Evolutionary conservation across 169 alveolate genomes (phyloP).

Genomic region (Eimeria tenella): DNA sequence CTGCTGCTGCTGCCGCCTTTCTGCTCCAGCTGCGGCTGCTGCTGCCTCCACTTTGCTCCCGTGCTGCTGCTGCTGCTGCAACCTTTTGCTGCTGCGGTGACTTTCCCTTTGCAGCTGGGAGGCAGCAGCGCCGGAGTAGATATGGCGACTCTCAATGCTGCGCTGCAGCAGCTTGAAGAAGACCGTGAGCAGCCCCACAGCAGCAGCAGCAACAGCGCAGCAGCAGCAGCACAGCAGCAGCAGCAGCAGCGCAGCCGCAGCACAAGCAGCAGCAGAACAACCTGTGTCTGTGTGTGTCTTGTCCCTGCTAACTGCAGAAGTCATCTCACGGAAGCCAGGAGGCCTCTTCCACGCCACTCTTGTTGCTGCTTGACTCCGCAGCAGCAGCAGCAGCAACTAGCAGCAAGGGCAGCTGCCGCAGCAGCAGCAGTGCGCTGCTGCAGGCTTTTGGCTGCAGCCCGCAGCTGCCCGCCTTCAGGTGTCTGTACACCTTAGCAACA

Average conservation of each 20-base stretch:
- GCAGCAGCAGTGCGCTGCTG: background rate
- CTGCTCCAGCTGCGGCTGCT: background rate
- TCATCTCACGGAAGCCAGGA: background rate
- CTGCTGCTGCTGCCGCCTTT: background rate
- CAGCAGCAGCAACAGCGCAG: background rate
- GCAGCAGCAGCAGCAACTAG: too few relatives aligned
- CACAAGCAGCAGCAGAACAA: too few relatives aligned
- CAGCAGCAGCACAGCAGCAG: background rate
- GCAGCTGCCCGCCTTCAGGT: background rate
- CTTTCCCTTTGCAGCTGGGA: background rate
- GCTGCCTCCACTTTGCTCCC: background rate
- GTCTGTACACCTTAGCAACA: background rate
- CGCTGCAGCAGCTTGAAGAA: conserved; percentile 26
- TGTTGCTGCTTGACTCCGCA: background rate
- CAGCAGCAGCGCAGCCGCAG: background rate
- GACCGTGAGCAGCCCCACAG: background rate
- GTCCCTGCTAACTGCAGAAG: background rate
- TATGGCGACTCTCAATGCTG: background rate
- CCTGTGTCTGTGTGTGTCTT: background rate
- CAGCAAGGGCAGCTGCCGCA: too few relatives aligned
- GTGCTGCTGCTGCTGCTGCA: conserved; percentile 8
- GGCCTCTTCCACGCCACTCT: background rate
- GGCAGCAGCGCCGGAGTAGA: background rate
- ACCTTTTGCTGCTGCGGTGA: background rate
- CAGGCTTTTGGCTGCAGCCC: background rate